Base-by-base conservation (phyloP, 1,284 basidiomycete genomes). In the Malassezia psittaci region DNA sequence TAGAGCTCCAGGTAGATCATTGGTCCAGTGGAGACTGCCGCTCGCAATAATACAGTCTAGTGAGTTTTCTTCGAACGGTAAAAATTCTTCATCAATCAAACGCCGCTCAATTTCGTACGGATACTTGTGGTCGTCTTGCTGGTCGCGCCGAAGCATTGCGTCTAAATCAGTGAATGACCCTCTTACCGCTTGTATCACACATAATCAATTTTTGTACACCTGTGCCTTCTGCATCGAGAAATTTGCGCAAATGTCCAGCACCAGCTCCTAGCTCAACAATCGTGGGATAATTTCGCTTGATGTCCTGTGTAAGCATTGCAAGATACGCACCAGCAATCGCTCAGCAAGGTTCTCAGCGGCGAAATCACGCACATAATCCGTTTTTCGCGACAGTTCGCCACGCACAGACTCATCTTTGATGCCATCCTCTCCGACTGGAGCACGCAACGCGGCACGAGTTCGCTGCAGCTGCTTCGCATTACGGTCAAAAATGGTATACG, bases 21-120 rank as follows among this genome's bases (percentile, higher is more conserved):
- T 98, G 9, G 96, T 84, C 94, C 94, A 99, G 68, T 99, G 94
- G 51, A 98, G 79, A 54, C 85, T 86, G 2, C 94, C 81, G 67
- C 87, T 90, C 13, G 88, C 91, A 33, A 96, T 84, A 43, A 98
- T 83, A 38, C 88, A 89, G 72, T 98, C 93, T 72, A 93, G 85
- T 18, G 86, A 87, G 57, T 86, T 82, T 5, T 79, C 81, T 12
- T 80, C 79, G 24, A 96, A 78, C 2, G 75, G 66, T 21, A 74
- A 61, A 52, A 54, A 16, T 51, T 74, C 71, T 50, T 74, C 69
- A 47, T 73, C 70, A 6, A 74, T 33, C 34, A 73, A 48, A 8
- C 59, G 57, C 3, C 72, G 66, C 50, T 73, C 69, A 11, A 70
- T 52, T 52, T 69, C 64, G 48, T 69, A 66, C 5, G 46, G 54